A percentile compares a stretch with the other conserved stretches of the same genome.
phyloP scores from a whole-genome alignment of 345 rosid species.

The Lagerstroemia speciosa region DNA sequence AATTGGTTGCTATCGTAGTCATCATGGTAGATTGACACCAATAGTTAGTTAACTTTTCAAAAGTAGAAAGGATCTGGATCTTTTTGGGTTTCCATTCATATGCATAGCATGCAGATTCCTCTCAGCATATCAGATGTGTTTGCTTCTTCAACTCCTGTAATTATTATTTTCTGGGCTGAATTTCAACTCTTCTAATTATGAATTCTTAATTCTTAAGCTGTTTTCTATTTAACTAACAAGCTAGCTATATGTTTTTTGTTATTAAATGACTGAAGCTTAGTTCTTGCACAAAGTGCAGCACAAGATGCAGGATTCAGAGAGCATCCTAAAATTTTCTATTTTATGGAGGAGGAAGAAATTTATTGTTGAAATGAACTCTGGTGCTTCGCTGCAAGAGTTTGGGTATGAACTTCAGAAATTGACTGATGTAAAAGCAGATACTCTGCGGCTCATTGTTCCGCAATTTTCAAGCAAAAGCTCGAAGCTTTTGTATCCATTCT shows the following conservation, averaged over 20 bases:
- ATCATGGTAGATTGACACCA: background rate
- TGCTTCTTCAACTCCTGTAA: background rate
- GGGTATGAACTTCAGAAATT: constrained; percentile 63
- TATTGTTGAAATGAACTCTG: constrained; percentile 37
- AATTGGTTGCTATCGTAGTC: background rate
- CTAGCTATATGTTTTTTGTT: background rate
- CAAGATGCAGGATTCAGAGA: constrained; percentile 25
- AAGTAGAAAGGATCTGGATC: no score
- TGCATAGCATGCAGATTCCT: background rate
- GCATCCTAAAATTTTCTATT: constrained; percentile 30
- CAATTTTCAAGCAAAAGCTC: constrained; percentile 47
- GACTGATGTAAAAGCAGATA: constrained; percentile 62
- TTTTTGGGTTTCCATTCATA: no score
- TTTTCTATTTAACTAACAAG: background rate
- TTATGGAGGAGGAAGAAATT: constrained; percentile 74
- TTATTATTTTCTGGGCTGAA: no score
- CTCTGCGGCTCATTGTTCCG: constrained; percentile 69
- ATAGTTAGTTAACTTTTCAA: no score
- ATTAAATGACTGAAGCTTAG: background rate
- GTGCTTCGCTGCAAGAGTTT: constrained; percentile 49
- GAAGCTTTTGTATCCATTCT: constrained; percentile 59
- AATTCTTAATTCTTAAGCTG: background rate
- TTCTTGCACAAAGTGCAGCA: constrained; percentile 8
- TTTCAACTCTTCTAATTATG: no score
- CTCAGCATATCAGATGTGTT: background rate